Evolutionary conservation across 306 rosid genomes (phyloP).

Genomic region (Dalbergia oliveri): DNA sequence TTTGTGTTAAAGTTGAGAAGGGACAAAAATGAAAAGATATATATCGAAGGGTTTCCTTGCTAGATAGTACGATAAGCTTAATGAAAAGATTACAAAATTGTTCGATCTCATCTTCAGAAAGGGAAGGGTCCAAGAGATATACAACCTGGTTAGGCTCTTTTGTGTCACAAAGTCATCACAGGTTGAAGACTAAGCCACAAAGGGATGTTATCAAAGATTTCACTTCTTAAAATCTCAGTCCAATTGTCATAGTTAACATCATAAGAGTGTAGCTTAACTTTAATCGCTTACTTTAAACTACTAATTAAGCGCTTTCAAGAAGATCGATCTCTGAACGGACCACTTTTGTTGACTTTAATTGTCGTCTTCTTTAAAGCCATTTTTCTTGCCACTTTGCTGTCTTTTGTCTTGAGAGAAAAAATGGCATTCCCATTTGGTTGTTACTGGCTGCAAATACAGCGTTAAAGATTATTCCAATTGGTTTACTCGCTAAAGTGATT

Average conservation of each 20-base stretch:
- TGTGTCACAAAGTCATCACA: constrained; percentile 42
- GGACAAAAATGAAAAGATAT: no score
- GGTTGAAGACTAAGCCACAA: constrained; percentile 41
- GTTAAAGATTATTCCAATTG: constrained; percentile 26
- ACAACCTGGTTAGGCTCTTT: constrained; percentile 12
- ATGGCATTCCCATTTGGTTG: constrained; percentile 45
- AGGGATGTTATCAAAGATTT: constrained; percentile 54
- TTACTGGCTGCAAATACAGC: constrained; percentile 17
- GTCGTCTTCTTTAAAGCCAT: constrained; percentile 50
- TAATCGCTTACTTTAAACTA: constrained; percentile 26
- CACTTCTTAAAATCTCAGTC: constrained; percentile 54
- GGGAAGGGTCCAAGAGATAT: neutral
- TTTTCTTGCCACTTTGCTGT: constrained; percentile 44
- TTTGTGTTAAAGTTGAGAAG: no score
- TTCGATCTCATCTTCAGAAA: constrained; percentile 33
- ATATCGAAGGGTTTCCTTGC: no score
- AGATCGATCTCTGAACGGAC: constrained; percentile 14
- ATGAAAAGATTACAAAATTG: no score
- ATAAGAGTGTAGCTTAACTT: neutral
- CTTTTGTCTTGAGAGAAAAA: constrained; percentile 51
- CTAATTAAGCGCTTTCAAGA: constrained; percentile 30
- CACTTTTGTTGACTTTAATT: constrained; percentile 42
- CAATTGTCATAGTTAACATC: constrained; percentile 27
- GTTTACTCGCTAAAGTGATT: neutral
- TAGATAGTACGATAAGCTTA: no score